phyloP scores from a whole-genome alignment of 768 basidiomycete genomes.

The Boletus subparvulus region DNA sequence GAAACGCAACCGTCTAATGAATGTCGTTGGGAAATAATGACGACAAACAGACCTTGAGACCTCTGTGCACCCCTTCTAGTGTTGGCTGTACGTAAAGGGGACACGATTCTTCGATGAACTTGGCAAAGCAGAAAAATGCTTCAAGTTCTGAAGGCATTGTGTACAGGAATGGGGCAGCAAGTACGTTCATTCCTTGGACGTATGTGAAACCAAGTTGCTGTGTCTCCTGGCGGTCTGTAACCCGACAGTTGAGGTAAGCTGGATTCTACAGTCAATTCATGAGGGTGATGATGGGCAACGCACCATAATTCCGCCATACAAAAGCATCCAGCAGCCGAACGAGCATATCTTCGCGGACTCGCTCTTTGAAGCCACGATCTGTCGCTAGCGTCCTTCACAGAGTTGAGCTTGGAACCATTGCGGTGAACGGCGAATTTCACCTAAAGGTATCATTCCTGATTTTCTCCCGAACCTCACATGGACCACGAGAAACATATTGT shows the following conservation, averaged over 20 bases:
- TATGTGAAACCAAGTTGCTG: conserved; percentile 90
- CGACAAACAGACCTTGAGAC: conserved; percentile 68
- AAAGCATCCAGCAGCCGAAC: conserved; percentile 96
- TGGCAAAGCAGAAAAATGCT: conserved; percentile 94
- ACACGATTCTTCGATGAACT: conserved; percentile 93
- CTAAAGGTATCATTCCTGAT: conserved; percentile 97
- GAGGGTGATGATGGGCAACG: conserved; percentile 8
- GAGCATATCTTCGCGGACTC: conserved; percentile 95
- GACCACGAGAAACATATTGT: conserved; percentile 76
- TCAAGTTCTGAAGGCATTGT: conserved; percentile 98
- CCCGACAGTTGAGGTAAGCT: not conserved
- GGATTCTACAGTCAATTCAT: not conserved
- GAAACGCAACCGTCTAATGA: not conserved
- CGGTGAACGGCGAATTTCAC: conserved; percentile 37
- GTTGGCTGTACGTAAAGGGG: conserved; percentile 98
- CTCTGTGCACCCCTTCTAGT: conserved; percentile 91
- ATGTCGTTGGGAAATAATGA: not conserved
- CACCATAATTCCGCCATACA: conserved; percentile 93
- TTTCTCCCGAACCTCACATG: conserved; percentile 86
- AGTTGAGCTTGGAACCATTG: not conserved
- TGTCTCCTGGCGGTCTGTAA: conserved; percentile 68
- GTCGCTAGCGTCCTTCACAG: conserved; percentile 77
- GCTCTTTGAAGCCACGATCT: conserved; percentile 95
- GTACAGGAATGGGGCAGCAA: conserved; percentile 96
- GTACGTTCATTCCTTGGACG: conserved; percentile 99